A percentile compares a stretch with the other conserved stretches of the same genome.
These are phyloP conservation scores for Epicoccum nigrum DNA, from an alignment of 2,329 filamentous ascomycete genomes.

Conservation along the genomic window DNA sequence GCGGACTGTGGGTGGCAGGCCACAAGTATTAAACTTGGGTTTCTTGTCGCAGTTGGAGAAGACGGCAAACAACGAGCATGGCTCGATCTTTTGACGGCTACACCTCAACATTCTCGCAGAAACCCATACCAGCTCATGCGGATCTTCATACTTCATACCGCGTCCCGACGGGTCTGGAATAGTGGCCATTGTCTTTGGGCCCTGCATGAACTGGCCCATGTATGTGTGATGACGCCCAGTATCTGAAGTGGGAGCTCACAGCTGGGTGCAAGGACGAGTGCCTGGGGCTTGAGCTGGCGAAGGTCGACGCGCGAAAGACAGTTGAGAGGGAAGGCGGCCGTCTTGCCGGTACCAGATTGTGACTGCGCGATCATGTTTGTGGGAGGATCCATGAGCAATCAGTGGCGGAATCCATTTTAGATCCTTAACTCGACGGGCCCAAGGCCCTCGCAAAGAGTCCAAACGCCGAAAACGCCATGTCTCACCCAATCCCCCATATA, in stretches of 20 bases:
- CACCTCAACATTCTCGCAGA: too few relatives aligned
- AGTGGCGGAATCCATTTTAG: too few relatives aligned
- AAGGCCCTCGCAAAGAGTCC: too few relatives aligned
- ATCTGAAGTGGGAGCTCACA: constrained; percentile 96
- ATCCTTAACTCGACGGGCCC: too few relatives aligned
- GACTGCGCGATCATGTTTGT: constrained; percentile 96
- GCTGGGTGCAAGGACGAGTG: constrained; percentile 86
- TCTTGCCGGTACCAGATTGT: constrained; percentile 99
- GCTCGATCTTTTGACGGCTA: neutral
- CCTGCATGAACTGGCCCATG: constrained; percentile 83
- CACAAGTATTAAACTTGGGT: neutral
- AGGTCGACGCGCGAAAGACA: constrained; percentile 87
- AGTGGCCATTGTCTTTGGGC: constrained; percentile 77
- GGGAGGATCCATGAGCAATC: constrained; percentile 85
- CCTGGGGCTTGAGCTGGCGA: constrained; percentile 74
- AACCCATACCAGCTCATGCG: too few relatives aligned
- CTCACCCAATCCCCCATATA: too few relatives aligned
- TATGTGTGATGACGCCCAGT: constrained; percentile 77
- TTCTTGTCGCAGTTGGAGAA: neutral
- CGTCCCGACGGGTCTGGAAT: constrained; percentile 78
- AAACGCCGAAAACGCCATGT: too few relatives aligned
- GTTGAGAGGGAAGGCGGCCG: constrained; percentile 92
- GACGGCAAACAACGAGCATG: neutral
- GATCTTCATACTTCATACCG: constrained; percentile 70
- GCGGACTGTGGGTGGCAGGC: neutral